Evolutionary conservation across 1,284 basidiomycete genomes (phyloP), one percentile per base, ranked within the genome.

Genomic region (Leccinum insolens): DNA sequence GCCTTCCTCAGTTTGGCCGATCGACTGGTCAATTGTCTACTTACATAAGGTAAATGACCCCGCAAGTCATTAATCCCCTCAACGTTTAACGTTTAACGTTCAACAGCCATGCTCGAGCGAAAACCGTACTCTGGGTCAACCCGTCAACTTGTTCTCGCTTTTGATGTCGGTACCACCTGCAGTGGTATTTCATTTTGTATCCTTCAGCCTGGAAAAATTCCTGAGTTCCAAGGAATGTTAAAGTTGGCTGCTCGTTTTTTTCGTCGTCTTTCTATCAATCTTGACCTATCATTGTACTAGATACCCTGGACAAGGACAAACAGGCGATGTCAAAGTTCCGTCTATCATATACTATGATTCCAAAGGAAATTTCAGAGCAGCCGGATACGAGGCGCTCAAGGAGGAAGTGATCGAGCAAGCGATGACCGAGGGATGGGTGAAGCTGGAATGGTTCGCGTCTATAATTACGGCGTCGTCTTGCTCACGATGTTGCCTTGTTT

Each of bases 161-260:
- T 86, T 39, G 85, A 86, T 68, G 71, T 86, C 3, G 84, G 85
- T 0, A 86, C 84, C 0, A 86, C 84, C 0, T 86, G 75, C 68
- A 85, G 83, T 62, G 84, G 83, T 2, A 76, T 83, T 8, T 82
- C 84, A 0, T 86, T 83, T 67, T 73, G 76, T 28, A 71, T 83
- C 14, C 76, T 83, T 8, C 80, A 83, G 55, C 60, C 60, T 5
- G 60, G 60, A 0, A 9, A 41, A 25, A 22, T 41, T 7, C 60
- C 60, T 9, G 37, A 61, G 15, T 28, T 9, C 4, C 20, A 41
- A 17, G 60, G 20, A 11, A 39, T 61, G 4, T 41, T 61, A 20
- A 61, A 25, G 55, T 57, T 5, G 25, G 7, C 11, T 34, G 12
- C 59, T 60, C 62, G 8, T 15, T 55, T 52, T 14, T 7, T 7